Percentiles rank a stretch among this genome's conserved stretches.
Conservation (phyloP, 352 stramenopile species). For the Phytophthora tentaculata region DNA sequence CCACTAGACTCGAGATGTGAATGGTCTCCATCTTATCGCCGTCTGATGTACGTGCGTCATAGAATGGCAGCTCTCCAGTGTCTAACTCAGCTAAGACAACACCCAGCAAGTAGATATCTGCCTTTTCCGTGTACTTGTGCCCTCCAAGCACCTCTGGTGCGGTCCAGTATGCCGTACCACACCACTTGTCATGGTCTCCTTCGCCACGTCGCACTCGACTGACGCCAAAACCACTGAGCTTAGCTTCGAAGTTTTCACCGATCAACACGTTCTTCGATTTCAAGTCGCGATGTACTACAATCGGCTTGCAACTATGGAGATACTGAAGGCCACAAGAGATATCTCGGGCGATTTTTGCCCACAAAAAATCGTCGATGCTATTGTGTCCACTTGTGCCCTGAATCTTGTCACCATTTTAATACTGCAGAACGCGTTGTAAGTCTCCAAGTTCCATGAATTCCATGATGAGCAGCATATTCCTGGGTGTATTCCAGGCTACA, state of each 20-base stretch:
- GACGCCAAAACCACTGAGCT: slow-evolving; percentile 19
- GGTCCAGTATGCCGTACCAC: slow-evolving; percentile 19
- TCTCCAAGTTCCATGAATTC: slow-evolving; percentile 59
- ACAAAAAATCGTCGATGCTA: slow-evolving; percentile 21
- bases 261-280: slow-evolving; percentile 26
- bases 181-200: slow-evolving; percentile 21
- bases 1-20: slow-evolving; percentile 16
- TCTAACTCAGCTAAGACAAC: slow-evolving; percentile 19
- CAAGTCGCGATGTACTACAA: slow-evolving; percentile 16
- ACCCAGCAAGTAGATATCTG: slow-evolving; percentile 23
- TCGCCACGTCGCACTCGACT: slow-evolving; percentile 7
- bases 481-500: slow-evolving; percentile 50
- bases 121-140: slow-evolving; percentile 19
- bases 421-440: slow-evolving; percentile 42
- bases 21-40: slow-evolving; percentile 20
- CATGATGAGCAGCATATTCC: slow-evolving; percentile 50
- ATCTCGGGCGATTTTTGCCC: slow-evolving; percentile 19
- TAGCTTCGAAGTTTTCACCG: slow-evolving; percentile 5
- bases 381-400: not conserved
- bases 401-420: slow-evolving; percentile 17
- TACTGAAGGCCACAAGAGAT: slow-evolving; percentile 12
- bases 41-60: slow-evolving; percentile 18
- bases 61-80: slow-evolving; percentile 22
- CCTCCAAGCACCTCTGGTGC: slow-evolving; percentile 16
- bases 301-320: slow-evolving; percentile 8